Percentiles rank a stretch among this genome's conserved stretches.
Conservation (phyloP, 768 basidiomycete genomes). For the Amyloporia xantha region DNA sequence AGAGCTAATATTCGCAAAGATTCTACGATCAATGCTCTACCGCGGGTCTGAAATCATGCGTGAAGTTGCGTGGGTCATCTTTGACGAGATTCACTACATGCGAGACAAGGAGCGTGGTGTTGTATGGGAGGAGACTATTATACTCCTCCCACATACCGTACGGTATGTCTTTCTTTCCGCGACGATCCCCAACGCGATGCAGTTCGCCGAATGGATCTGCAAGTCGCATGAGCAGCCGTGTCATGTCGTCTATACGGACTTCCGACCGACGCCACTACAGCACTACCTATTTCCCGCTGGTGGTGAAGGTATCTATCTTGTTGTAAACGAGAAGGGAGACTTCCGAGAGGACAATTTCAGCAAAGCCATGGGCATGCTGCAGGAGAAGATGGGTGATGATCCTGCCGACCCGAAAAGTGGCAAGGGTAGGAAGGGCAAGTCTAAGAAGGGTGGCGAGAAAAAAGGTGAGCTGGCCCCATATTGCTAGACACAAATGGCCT, state of each 20-base stretch:
- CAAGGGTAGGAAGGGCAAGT: slow-evolving; percentile 86
- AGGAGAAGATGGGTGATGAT: slow-evolving; percentile 81
- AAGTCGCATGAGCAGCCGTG: slow-evolving; percentile 96
- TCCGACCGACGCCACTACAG: slow-evolving; percentile 95
- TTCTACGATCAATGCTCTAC: slow-evolving; percentile 97
- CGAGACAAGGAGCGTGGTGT: slow-evolving; percentile 98
- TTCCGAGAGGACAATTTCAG: slow-evolving; percentile 97
- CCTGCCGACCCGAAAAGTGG: slow-evolving; percentile 83
- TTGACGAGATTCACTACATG: slow-evolving; percentile 99
- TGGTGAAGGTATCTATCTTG: slow-evolving; percentile 94
- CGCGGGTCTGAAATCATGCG: slow-evolving; percentile 98
- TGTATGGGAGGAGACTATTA: slow-evolving; percentile 99
- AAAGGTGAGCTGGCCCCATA: slow-evolving; percentile 53
- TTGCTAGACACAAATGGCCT: neutral
- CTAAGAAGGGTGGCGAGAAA: slow-evolving; percentile 86
- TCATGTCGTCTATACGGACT: slow-evolving; percentile 99
- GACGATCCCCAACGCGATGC: slow-evolving; percentile 98
- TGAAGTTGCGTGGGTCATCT: slow-evolving; percentile 99
- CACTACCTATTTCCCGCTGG: slow-evolving; percentile 98
- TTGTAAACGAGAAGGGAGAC: slow-evolving; percentile 97
- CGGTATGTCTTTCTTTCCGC: slow-evolving; percentile 98
- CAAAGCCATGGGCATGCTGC: slow-evolving; percentile 94
- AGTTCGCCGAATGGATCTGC: slow-evolving; percentile 99
- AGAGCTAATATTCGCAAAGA: slow-evolving; percentile 43
- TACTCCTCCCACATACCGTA: slow-evolving; percentile 91